Evolutionary conservation across 345 rosid genomes (phyloP).

Genomic region (Aquilaria yunnanensis): DNA sequence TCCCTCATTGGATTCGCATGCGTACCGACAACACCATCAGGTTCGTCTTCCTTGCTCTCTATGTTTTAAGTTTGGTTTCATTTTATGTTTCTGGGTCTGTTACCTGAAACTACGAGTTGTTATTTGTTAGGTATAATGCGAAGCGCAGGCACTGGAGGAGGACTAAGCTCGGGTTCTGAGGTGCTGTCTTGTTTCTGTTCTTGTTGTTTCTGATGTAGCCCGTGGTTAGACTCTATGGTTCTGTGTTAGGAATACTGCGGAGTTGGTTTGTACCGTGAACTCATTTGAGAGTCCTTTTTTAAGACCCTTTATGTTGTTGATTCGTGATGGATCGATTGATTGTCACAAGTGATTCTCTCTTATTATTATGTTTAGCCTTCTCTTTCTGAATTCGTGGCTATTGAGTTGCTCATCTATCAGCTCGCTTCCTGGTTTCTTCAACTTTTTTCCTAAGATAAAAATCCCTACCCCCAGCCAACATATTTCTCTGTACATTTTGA

Average conservation of each 20-base stretch:
- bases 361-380: not conserved
- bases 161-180: slow-evolving; percentile 63
- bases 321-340: too few species aligned
- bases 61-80: not conserved
- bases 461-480: too few species aligned
- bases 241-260: not conserved
- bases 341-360: not conserved
- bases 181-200: slow-evolving; percentile 1
- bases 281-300: not conserved
- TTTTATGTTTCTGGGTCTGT: not conserved
- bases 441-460: too few species aligned
- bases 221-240: slow-evolving; percentile 5
- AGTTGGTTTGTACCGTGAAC: slow-evolving; percentile 8
- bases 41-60: slow-evolving; percentile 8
- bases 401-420: too few species aligned
- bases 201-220: slow-evolving; percentile 3
- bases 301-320: not conserved
- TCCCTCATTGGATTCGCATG: slow-evolving; percentile 71
- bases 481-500: too few species aligned
- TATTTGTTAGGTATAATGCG: slow-evolving; percentile 45
- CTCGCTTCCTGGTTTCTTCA: too few species aligned
- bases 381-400: not conserved
- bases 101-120: not conserved
- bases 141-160: slow-evolving; percentile 76
- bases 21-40: slow-evolving; percentile 66